Evolutionary conservation across 495 filamentous ascomycete species (phyloP).

Genomic region (Bathelium albidoporum): DNA sequence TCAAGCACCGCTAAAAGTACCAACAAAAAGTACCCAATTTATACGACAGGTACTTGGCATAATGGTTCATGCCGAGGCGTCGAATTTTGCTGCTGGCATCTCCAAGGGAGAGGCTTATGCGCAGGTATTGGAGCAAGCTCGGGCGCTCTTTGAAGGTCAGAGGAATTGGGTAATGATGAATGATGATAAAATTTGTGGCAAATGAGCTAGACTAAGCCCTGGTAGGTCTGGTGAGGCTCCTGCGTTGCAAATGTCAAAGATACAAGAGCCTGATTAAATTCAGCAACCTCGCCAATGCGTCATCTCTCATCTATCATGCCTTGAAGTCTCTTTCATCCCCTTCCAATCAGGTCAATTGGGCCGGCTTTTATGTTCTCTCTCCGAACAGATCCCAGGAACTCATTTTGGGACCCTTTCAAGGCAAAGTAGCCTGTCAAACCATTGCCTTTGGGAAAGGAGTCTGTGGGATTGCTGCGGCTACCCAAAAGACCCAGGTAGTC

Average conservation of each 20-base stretch:
- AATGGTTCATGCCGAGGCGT: slow-evolving; percentile 81
- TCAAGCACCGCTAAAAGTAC: not conserved
- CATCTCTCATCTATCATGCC: slow-evolving; percentile 80
- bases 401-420: slow-evolving; percentile 80
- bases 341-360: slow-evolving; percentile 71
- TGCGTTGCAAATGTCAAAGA: not conserved
- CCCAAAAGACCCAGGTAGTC: slow-evolving; percentile 56
- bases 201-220: not conserved
- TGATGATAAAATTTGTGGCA: too few relatives aligned
- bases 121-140: slow-evolving; percentile 61
- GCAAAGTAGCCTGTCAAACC: slow-evolving; percentile 78
- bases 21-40: too few relatives aligned
- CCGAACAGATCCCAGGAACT: slow-evolving; percentile 36
- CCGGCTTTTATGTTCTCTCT: slow-evolving; percentile 80
- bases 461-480: slow-evolving; percentile 66
- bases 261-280: slow-evolving; percentile 5
- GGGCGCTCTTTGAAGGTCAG: slow-evolving; percentile 64
- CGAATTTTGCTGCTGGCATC: slow-evolving; percentile 54
- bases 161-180: slow-evolving; percentile 64
- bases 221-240: slow-evolving; percentile 47
- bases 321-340: slow-evolving; percentile 69
- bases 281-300: slow-evolving; percentile 76
- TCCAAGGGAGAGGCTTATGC: slow-evolving; percentile 69
- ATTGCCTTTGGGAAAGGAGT: slow-evolving; percentile 74
- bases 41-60: not conserved